Evolutionary conservation across 352 stramenopile species (phyloP).

Genomic region (Phytophthora macrochlamydospora): DNA sequence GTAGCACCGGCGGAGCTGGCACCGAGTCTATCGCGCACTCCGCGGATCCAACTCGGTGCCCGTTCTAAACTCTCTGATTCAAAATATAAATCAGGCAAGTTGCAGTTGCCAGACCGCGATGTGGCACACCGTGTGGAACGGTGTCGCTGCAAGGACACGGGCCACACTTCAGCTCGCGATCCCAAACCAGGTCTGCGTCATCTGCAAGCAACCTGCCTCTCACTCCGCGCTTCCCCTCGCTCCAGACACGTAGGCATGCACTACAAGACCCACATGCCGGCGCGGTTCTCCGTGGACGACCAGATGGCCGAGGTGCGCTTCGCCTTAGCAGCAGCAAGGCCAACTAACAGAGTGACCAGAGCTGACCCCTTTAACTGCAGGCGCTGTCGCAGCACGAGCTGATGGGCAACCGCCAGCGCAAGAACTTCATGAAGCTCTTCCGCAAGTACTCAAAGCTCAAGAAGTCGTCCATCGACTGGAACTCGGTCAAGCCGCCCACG

Average conservation of each 20-base stretch:
- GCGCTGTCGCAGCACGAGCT: slow-evolving; percentile 80
- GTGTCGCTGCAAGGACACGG: slow-evolving; percentile 23
- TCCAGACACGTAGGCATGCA: slow-evolving; percentile 50
- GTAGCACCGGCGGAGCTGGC: background rate
- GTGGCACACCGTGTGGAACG: background rate
- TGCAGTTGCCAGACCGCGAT: slow-evolving; percentile 4
- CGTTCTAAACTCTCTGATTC: background rate
- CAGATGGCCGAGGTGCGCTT: slow-evolving; percentile 81
- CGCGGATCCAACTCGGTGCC: background rate
- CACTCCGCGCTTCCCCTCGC: slow-evolving; percentile 8
- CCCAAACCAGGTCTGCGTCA: slow-evolving; percentile 21
- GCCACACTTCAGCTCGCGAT: slow-evolving; percentile 8
- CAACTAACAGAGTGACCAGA: slow-evolving; percentile 1
- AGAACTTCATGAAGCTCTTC: slow-evolving; percentile 91
- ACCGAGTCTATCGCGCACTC: background rate
- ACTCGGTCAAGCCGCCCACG: slow-evolving; percentile 76
- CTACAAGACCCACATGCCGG: slow-evolving; percentile 88
- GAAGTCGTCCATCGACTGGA: slow-evolving; percentile 86
- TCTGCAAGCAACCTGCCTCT: background rate
- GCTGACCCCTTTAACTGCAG: slow-evolving; percentile 29
- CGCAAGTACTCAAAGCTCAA: slow-evolving; percentile 89
- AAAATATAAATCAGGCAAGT: background rate
- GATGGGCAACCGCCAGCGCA: slow-evolving; percentile 78
- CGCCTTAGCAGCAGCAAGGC: background rate
- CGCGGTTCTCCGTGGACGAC: slow-evolving; percentile 86